phyloP scores from a whole-genome alignment of 148 eudicot genomes.

The Beta vulgaris region DNA sequence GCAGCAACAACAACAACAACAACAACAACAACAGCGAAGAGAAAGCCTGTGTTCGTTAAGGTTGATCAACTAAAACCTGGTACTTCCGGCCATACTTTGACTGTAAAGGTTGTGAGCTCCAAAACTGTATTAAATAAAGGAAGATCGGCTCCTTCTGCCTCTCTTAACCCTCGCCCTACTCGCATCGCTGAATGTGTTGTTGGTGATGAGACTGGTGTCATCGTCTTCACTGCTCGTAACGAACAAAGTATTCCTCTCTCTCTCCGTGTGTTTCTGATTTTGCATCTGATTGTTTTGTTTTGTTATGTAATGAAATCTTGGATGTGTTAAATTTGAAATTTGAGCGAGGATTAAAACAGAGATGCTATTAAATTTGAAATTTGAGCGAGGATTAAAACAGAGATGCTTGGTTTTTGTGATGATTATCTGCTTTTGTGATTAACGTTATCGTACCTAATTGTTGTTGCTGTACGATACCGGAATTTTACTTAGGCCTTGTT shows the following conservation, averaged over 20 bases:
- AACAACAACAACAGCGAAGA: conserved; percentile 23
- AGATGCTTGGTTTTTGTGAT: not conserved
- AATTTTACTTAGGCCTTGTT: too few species aligned
- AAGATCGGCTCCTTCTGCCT: conserved; percentile 23
- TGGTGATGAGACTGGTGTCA: conserved; percentile 41
- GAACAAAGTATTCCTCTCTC: conserved; percentile 34
- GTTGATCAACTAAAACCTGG: conserved; percentile 40
- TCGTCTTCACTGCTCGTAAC: conserved; percentile 43
- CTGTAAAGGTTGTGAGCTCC: conserved; percentile 38
- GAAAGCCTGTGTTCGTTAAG: conserved; percentile 44
- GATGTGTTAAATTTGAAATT: not conserved
- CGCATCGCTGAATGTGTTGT: conserved; percentile 44
- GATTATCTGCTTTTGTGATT: not conserved
- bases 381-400: not conserved
- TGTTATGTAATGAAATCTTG: not conserved
- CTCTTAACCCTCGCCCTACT: conserved; percentile 25
- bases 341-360: too few species aligned
- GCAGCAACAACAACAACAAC: conserved; percentile 19
- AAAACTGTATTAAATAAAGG: conserved; percentile 35
- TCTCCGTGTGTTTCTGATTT: not conserved
- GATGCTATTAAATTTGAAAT: not conserved
- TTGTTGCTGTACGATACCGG: too few species aligned
- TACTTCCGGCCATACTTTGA: conserved; percentile 35
- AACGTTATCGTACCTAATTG: too few species aligned
- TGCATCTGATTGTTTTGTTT: not conserved